A percentile compares a stretch with the other conserved stretches of the same genome.
Evolutionary conservation across 768 basidiomycete genomes (phyloP).

Genomic region (Clitopilus passeckerianus): DNA sequence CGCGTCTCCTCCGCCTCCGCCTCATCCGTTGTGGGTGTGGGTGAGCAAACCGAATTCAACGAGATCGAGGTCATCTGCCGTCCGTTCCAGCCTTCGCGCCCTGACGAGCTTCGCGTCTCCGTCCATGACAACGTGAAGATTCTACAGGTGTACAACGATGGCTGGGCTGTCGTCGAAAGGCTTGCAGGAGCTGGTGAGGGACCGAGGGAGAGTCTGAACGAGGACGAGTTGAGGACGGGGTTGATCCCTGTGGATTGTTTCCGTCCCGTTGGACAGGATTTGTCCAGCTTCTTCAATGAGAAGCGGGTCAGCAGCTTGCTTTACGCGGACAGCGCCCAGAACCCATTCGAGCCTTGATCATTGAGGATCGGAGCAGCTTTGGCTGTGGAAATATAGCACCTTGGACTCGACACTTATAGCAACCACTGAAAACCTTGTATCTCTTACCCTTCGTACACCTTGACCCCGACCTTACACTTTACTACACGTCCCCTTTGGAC

Average conservation of each 20-base stretch:
- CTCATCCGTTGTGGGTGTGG: neutral
- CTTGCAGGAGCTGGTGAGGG: conserved; percentile 14
- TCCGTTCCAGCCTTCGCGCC: conserved; percentile 49
- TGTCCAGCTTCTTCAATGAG: conserved; percentile 43
- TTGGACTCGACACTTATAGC: neutral
- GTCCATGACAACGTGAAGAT: conserved; percentile 51
- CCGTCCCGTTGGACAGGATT: conserved; percentile 38
- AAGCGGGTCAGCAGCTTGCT: conserved; percentile 36
- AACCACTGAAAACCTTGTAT: neutral
- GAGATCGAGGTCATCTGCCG: conserved; percentile 46
- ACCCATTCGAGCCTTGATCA: neutral
- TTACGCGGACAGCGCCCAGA: neutral
- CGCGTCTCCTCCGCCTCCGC: conserved; percentile 8
- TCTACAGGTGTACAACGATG: conserved; percentile 57
- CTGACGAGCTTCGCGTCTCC: conserved; percentile 54
- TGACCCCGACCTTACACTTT: neutral
- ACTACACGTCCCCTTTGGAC: neutral
- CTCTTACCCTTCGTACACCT: neutral
- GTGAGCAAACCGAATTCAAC: conserved; percentile 18
- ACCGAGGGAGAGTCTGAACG: conserved; percentile 20
- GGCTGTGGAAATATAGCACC: no score
- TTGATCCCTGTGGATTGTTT: conserved; percentile 72
- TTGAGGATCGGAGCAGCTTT: no score
- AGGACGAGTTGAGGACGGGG: conserved; percentile 25
- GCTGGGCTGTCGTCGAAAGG: conserved; percentile 63